A percentile compares a stretch with the other conserved stretches of the same genome.
These are phyloP conservation scores for Saksenaea vasiformis DNA, from an alignment of 371 early-diverging fungal species.

Conservation along the genomic window DNA sequence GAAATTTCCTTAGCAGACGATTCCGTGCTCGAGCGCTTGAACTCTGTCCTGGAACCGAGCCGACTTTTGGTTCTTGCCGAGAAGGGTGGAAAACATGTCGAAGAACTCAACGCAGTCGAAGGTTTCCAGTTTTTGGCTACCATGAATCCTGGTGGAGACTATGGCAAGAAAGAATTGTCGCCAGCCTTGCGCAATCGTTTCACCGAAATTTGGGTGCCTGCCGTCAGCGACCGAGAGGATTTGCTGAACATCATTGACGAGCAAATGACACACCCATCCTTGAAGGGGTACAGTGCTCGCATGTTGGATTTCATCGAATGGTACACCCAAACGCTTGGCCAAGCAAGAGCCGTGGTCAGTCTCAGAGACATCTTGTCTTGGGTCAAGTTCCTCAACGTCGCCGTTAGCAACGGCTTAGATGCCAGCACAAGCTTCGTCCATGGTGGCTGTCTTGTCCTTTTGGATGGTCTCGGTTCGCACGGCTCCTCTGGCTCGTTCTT, in stretches of 20 bases:
- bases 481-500: slow-evolving; percentile 75
- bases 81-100: slow-evolving; percentile 76
- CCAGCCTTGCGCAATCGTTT: slow-evolving; percentile 99
- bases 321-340: slow-evolving; percentile 54
- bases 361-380: slow-evolving; percentile 94
- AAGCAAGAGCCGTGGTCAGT: slow-evolving; percentile 61
- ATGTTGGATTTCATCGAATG: slow-evolving; percentile 62
- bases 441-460: slow-evolving; percentile 91
- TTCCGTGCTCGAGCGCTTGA: slow-evolving; percentile 98
- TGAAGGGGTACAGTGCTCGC: slow-evolving; percentile 33
- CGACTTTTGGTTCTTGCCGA: slow-evolving; percentile 94
- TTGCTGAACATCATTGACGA: slow-evolving; percentile 74
- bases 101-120: slow-evolving; percentile 70
- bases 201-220: slow-evolving; percentile 98
- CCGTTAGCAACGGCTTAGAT: slow-evolving; percentile 36
- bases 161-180: slow-evolving; percentile 99
- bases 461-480: slow-evolving; percentile 93
- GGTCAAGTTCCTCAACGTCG: slow-evolving; percentile 80
- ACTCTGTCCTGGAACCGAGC: slow-evolving; percentile 95
- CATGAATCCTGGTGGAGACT: slow-evolving; percentile 99
- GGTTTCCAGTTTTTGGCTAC: slow-evolving; percentile 98
- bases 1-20: slow-evolving; percentile 99
- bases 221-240: slow-evolving; percentile 81
- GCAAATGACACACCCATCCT: slow-evolving; percentile 57
- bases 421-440: slow-evolving; percentile 73